Evolutionary conservation across 208 protist species (phyloP), one percentile per base, ranked within the genome.

Genomic region (Leishmania turanica): DNA sequence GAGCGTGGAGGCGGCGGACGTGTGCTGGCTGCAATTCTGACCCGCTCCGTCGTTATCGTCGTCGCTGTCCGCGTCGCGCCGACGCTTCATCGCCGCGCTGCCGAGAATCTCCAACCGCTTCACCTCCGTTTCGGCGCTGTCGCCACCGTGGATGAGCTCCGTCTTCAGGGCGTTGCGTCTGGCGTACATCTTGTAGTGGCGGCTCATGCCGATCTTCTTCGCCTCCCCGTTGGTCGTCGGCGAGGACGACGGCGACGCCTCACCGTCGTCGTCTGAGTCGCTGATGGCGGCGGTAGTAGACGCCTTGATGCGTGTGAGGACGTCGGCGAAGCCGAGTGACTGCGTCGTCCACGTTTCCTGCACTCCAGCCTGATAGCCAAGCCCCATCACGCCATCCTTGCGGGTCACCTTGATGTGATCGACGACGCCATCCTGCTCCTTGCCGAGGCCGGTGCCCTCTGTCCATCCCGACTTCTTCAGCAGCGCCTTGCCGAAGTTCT

Each of bases 381-480:
- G 84, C 8, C 97, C 97, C 88, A 93, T 91, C 42, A 91, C 89
- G 56, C 97, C 94, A 49, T 96, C 92, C 87, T 98, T 98, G 21
- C 91, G 92, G 31, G 82, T 90, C 24, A 97, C 93, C 84, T 98
- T 98, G 66, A 99, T 88, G 87, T 98, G 93, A 27, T 82, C 87
- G 21, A 90, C 89, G 5, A 87, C 85, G 71, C 97, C 97, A n/a
- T 97, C 89, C 83, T 95, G 83, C 15, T 92, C 88, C 74, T 90
- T 92, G n/a, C 97, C 97, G 19, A 99, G 83, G 11, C 97, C 97
- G 42, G 75, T 88, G 69, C 97, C 97, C 78, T 98, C 95, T 51
- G 83, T 90, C 97, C 97, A 99, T 6, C 97, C 97, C 37, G 94
- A 91, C 78, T 97, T 97, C 84, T 96, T 89, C 77, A 99, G 79